Base-by-base conservation (phyloP, 306 rosid species). In the Mimosa bimucronata region DNA sequence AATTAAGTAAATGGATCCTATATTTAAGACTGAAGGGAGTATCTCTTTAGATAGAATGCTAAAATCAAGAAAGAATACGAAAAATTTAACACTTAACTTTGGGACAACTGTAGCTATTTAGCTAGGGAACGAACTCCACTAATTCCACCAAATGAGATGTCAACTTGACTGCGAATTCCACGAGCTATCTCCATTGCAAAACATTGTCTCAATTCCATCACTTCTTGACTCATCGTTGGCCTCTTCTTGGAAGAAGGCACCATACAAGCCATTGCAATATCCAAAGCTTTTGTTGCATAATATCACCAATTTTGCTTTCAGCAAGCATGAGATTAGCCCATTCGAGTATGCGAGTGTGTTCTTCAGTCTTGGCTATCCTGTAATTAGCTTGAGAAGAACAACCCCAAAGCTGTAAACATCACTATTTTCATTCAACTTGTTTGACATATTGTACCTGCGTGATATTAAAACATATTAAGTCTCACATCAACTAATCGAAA, bases 181-280 rank as follows among this genome's bases (percentile, higher is more conserved):
- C 15, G 29, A 21, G 5, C 31, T 2, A 15, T 66, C 38, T 34
- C 40, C 21, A 64, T 65, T 55, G 75, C 30, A 19, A 82, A 75
- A 79, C 80, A 72, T 40, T 72, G 80, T 79, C 77, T 76, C 0
- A 86, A 62, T 76, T 86, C 86, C 73, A 73, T 68, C 23, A 76
- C 82, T 13, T 82, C 86, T 45, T 40, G 58, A 3, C 11, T 76
- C 88, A 82, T 86, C 57, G 60, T 72, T 83, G 89, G 89, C 78
- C 86, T 83, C 9, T 80, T 50, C 26, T 40, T 42, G 19, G 85
- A 67, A 67, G 40, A 14, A 14, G 75, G 13, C 66, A 82, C 75
- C 5, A 86, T 86, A 76, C 89, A 86, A 79, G 76, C 83, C 85
- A 73, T 83, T 80, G 89, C 86, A 73, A 4, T 53, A 45, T 80